Evolutionary conservation across 2,329 filamentous ascomycete species (phyloP), one percentile per base, ranked within the genome.

Genomic region (Rutstroemia sp.): DNA sequence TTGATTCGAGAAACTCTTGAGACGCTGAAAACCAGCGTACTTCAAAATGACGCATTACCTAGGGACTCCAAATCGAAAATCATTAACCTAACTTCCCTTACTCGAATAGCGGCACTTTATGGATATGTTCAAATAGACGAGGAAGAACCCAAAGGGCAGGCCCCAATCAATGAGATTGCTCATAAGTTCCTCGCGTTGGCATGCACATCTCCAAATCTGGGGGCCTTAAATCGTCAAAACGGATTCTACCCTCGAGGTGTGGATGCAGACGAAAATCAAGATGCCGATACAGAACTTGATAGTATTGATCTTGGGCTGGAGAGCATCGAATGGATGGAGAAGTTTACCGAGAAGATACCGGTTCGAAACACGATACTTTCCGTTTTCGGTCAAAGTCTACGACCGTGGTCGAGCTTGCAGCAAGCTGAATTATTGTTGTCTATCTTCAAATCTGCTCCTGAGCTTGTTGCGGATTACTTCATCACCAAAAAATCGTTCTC

Each of bases 381-480:
- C 14, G 84, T 89, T 38, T 90, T 97, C 61, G 78, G 89, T 1
- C 84, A 88, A 61, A 86, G 79, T 45, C 77, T 99, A 54, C 85
- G 89, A 6, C 92, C 94, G 6, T 92, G 95, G 77, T 86, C 88
- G 30, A 91, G 84, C 71, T 78, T 82, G 36, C 81, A 87, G 59
- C 92, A 99, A 67, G 88, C 86, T 63, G 87, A 96, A 64, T 79
- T 99, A 9, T 73, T 96, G 2, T 75, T 92, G 4, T 78, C 85
- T 3, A 90, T 95, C 36, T 95, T 99, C 68, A 78, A 78, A 60
- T 82, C 82, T 7, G 89, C 87, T 0, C 92, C 95, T 0, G 94
- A 97, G 71, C 78, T 97, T 3, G 82, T 95, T 1, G 87, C 90
- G 45, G 85, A 91, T 65, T 99, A 95, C 70, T 97, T 96, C 67